phyloP scores from a whole-genome alignment of 140 eudicot species.

The Erigeron philadelphicus region DNA sequence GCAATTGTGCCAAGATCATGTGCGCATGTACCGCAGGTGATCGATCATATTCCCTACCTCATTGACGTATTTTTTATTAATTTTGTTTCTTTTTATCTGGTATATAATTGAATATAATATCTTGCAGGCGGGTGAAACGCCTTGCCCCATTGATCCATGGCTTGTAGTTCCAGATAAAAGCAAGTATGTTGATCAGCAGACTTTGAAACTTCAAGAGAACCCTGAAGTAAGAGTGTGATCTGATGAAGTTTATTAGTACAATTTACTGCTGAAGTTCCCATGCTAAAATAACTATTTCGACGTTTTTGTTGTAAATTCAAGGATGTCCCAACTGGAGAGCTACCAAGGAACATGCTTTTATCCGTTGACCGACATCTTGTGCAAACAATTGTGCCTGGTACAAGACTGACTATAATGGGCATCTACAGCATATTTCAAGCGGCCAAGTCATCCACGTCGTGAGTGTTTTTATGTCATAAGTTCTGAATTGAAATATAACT shows the following conservation, averaged over 20 bases:
- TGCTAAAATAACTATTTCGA: not conserved
- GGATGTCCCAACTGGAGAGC: constrained; percentile 99
- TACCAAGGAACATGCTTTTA: constrained; percentile 92
- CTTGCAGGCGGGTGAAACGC: constrained; percentile 71
- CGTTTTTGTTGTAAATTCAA: constrained; percentile 26
- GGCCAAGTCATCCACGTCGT: constrained; percentile 72
- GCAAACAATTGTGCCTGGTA: constrained; percentile 98
- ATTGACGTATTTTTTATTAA: not conserved
- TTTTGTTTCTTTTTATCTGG: not conserved
- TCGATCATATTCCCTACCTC: not conserved
- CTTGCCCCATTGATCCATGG: constrained; percentile 99
- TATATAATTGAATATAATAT: not conserved
- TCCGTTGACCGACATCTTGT: constrained; percentile 96
- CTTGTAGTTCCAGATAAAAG: constrained; percentile 93
- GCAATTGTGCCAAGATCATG: constrained; percentile 96
- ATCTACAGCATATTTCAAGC: constrained; percentile 97
- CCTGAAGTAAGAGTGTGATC: constrained; percentile 63
- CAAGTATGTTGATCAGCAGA: constrained; percentile 99
- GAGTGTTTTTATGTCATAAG: constrained; percentile 17
- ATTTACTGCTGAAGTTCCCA: not conserved
- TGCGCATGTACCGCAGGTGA: constrained; percentile 87
- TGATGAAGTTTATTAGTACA: not conserved
- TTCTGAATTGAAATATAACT: not conserved
- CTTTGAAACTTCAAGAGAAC: constrained; percentile 89
- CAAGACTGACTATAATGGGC: constrained; percentile 92